Evolutionary conservation across 768 basidiomycete genomes (phyloP), one percentile per base, ranked within the genome.

Genomic region (Neoboletus subvelutipes): DNA sequence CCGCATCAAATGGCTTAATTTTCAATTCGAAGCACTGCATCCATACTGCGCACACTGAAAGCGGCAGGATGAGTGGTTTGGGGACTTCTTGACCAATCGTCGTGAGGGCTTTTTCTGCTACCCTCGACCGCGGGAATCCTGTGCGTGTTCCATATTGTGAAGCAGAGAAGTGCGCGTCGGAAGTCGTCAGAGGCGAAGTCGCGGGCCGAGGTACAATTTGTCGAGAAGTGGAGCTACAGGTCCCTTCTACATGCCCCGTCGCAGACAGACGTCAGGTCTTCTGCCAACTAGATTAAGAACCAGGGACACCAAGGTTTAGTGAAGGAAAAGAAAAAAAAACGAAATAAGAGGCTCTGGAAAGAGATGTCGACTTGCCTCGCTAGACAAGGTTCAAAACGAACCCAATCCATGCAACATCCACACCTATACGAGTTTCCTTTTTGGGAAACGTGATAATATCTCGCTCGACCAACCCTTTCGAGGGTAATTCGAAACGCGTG

Each of bases 71-170:
- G 51, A 45, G 40, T 51, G 40, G 18, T 28, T 43, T 47, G 4
- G 28, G 4, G 17, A 33, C 60, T 68, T 63, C 64, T 54, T 31
- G 56, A 51, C 64, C 68, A 70, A 70, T 69, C 57, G 49, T 59
- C 54, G 41, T 18, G 2, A 10, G 13, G 40, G 37, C 8, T 37
- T 42, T 45, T 46, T 31, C 48, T 45, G 41, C 41, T 63, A 45
- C 69, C 69, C 69, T 70, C 63, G 51, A 69, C 69, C 69, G 50
- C 69, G 62, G 56, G 10, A 15, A 69, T 63, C 69, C 69, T 70
- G 69, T 70, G 67, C 67, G 53, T 50, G 61, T 68, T 67, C 63
- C 61, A 64, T 62, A 66, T 60, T 17, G 61, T 60, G 50, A 63
- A 55, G 56, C 45, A 56, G 58, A 59, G 63, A 59, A 60, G 56